These are phyloP conservation scores for Calcarisporium arbuscula DNA, from an alignment of 2,329 filamentous ascomycete genomes.

Conservation along the genomic window DNA sequence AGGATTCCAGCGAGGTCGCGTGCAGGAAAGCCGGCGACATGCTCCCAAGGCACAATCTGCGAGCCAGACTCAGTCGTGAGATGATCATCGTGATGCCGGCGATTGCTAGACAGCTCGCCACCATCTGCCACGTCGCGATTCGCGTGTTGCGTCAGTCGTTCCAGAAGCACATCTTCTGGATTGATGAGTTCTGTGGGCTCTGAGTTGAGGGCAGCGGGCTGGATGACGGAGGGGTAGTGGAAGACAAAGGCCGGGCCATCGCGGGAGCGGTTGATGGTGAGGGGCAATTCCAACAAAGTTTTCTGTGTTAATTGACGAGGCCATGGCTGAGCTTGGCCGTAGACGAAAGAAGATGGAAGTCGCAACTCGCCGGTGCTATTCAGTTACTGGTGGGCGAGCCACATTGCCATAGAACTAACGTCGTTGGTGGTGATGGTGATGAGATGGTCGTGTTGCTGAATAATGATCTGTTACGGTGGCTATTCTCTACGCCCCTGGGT, in stretches of 20 bases:
- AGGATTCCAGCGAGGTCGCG: constrained; percentile 74
- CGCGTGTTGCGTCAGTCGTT: constrained; percentile 35
- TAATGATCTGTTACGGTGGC: too few species aligned
- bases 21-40: constrained; percentile 66
- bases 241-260: constrained; percentile 80
- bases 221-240: constrained; percentile 69
- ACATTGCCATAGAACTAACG: too few species aligned
- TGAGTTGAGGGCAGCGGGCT: constrained; percentile 27
- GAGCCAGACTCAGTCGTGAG: constrained; percentile 48
- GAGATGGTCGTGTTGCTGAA: too few species aligned
- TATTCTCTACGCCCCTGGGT: too few species aligned
- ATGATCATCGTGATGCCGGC: constrained; percentile 49
- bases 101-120: constrained; percentile 34
- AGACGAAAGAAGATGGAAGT: too few species aligned
- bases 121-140: constrained; percentile 25
- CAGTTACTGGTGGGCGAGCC: too few species aligned
- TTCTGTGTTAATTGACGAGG: constrained; percentile 43
- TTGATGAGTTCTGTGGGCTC: constrained; percentile 29
- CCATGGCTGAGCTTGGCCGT: constrained; percentile 31
- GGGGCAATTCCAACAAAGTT: constrained; percentile 64
- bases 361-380: too few species aligned
- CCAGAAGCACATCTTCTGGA: constrained; percentile 46
- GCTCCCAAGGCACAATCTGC: constrained; percentile 62
- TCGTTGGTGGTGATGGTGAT: too few species aligned
- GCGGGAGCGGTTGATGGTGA: constrained; percentile 67